Conservation (phyloP, 768 basidiomycete genomes). For the Cystofilobasidium capitatum region DNA sequence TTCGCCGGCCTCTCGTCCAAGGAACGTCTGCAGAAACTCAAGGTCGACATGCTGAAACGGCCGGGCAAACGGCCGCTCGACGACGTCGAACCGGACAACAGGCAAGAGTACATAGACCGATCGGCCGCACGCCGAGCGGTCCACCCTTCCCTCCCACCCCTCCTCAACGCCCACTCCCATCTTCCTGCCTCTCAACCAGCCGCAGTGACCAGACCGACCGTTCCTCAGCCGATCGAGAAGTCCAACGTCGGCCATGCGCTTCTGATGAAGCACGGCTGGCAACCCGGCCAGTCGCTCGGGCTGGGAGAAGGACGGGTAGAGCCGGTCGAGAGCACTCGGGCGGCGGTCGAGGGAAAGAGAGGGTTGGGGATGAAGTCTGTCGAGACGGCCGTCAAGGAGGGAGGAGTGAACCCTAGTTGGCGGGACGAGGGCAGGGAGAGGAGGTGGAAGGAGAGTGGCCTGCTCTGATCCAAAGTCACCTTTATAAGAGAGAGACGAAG, state of each 20-base stretch:
- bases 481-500: constrained; percentile 33
- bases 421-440: constrained; percentile 22
- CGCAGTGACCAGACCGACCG: not conserved
- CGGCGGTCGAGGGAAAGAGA: constrained; percentile 12
- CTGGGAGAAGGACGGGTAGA: constrained; percentile 11
- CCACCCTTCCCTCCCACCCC: not conserved
- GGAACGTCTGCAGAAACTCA: constrained; percentile 5
- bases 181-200: not conserved
- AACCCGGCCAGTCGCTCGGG: constrained; percentile 52
- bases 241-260: constrained; percentile 61
- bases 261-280: constrained; percentile 67
- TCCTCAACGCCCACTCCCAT: not conserved
- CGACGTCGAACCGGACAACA: not conserved
- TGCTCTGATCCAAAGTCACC: too few species aligned
- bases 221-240: constrained; percentile 44
- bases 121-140: constrained; percentile 8
- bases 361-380: constrained; percentile 17
- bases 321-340: constrained; percentile 2
- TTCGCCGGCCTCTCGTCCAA: constrained; percentile 2
- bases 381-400: not conserved
- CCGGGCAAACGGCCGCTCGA: not conserved
- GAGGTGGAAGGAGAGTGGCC: constrained; percentile 16
- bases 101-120: constrained; percentile 11
- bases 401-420: constrained; percentile 1
- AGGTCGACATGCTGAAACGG: constrained; percentile 4